Base-by-base conservation (phyloP, 495 filamentous ascomycete species). In the Saxophila tyrrhenica region DNA sequence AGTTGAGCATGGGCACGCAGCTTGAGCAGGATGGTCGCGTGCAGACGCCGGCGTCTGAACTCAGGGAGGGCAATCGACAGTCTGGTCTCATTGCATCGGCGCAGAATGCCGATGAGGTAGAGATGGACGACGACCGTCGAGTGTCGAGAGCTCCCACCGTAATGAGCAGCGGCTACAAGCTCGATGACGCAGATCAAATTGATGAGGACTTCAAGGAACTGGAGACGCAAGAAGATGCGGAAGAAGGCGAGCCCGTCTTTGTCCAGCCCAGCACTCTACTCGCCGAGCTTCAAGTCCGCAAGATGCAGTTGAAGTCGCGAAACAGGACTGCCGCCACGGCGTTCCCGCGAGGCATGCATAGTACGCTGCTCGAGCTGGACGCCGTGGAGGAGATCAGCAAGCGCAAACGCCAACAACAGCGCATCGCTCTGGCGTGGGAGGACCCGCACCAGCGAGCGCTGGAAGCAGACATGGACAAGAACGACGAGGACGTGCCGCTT, bases 341-440 rank as follows among this genome's bases (percentile, higher is more conserved):
- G 0, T 84, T 78, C 58, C 83, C 85, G 10, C 79, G 83, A 41
- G 89, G 89, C 3, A 79, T 94, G 71, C 86, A 87, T 42, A 83
- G 84, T n/a, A 97, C 94, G 0, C 75, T 98, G 1, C 75, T 98
- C 1, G 79, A 98, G 64, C 75, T 97, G 44, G 91, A 98, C 60
- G 86, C 87, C 3, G 89, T 95, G 23, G 88, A 87, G 39, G 85
- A 97, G 70, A 77, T 90, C 48, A 83, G 94, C 64, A 85, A 83
- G 62, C 81, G 85, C 45, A 72, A 83, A 25, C 77, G 92, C 44
- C 77, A 83, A 52, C 74, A 79, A 45, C 84, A 86, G 64, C 83
- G 81, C 42, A 80, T 94, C 1, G 83, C 85, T 52, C 75, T 98
- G 11, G 92, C 94, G 3, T 98, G 94, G 92, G 89, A 96, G 66